Conservation (phyloP, 1,139 yeast species). For the Yamadazyma diospyri region DNA sequence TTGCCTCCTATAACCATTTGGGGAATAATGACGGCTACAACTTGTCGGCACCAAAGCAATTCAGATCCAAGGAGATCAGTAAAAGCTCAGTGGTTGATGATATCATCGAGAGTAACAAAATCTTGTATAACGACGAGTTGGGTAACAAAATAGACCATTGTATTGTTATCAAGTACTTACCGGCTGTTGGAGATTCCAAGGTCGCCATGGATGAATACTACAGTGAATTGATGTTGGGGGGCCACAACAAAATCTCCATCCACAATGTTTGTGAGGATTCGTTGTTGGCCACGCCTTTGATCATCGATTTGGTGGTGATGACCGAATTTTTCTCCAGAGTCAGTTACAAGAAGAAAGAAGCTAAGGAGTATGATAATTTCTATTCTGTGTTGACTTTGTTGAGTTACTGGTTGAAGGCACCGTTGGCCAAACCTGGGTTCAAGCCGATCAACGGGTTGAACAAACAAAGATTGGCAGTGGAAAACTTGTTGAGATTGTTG, state of each 20-base stretch:
- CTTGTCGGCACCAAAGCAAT: conserved; percentile 87
- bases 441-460: conserved; percentile 91
- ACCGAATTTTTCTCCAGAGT: conserved; percentile 89
- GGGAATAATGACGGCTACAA: conserved; percentile 97
- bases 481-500: conserved; percentile 83
- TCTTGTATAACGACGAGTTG: conserved; percentile 75
- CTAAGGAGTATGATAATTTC: conserved; percentile 55
- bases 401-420: conserved; percentile 96
- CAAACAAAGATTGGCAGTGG: conserved; percentile 91
- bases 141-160: conserved; percentile 89
- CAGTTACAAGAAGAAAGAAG: conserved; percentile 57
- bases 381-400: conserved; percentile 85
- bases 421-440: conserved; percentile 86
- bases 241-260: conserved; percentile 89
- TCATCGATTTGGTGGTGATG: conserved; percentile 86
- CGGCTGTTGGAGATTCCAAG: conserved; percentile 94
- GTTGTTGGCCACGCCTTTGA: conserved; percentile 88
- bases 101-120: conserved; percentile 83
- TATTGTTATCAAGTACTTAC: conserved; percentile 89
- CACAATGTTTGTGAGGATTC: conserved; percentile 98
- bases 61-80: conserved; percentile 92
- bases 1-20: conserved; percentile 93
- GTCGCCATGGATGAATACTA: conserved; percentile 99
- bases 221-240: conserved; percentile 95
- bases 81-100: conserved; percentile 93